These are phyloP conservation scores for Kodamaea lidongshanica DNA, from an alignment of 805 yeast species.

Conservation along the genomic window DNA sequence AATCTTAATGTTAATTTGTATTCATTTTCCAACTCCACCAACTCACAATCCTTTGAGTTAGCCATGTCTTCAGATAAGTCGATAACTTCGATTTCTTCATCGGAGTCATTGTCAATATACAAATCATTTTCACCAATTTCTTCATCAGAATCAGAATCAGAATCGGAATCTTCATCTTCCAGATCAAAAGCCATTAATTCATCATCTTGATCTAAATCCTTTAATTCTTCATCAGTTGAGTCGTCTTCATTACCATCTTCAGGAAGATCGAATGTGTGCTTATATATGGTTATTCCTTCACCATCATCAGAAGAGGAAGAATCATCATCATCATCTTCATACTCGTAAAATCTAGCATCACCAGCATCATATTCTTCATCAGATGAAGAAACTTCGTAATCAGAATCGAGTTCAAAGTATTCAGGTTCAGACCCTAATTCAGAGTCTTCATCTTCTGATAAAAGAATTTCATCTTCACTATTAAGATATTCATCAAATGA, in stretches of 20 bases:
- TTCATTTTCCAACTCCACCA: conserved; percentile 30
- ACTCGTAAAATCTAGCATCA: conserved; percentile 18
- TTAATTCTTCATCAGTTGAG: conserved; percentile 34
- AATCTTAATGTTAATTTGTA: conserved; percentile 37
- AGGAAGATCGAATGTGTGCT: conserved; percentile 35
- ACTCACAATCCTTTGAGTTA: conserved; percentile 40
- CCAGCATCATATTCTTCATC: conserved; percentile 15
- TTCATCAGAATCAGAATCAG: conserved; percentile 2
- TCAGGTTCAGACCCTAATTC: conserved; percentile 17
- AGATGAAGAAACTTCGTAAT: conserved; percentile 14
- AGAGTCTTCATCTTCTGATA: conserved; percentile 16
- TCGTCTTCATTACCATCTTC: conserved; percentile 28
- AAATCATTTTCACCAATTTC: conserved; percentile 15
- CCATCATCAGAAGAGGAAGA: conserved; percentile 35
- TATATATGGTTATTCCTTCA: conserved; percentile 40
- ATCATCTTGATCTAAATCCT: conserved; percentile 13
- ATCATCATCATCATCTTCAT: conserved; percentile 18
- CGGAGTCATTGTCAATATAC: conserved; percentile 20
- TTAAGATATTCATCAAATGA: conserved; percentile 28
- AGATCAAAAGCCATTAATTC: conserved; percentile 3
- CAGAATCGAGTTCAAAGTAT: conserved; percentile 29
- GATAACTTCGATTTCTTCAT: conserved; percentile 29
- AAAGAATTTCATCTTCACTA: conserved; percentile 22
- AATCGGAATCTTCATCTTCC: no score
- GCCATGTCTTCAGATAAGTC: conserved; percentile 38